These are phyloP conservation scores for Azolla pinnata DNA, from an alignment of 75 land plant genomes.

Conservation along the genomic window DNA sequence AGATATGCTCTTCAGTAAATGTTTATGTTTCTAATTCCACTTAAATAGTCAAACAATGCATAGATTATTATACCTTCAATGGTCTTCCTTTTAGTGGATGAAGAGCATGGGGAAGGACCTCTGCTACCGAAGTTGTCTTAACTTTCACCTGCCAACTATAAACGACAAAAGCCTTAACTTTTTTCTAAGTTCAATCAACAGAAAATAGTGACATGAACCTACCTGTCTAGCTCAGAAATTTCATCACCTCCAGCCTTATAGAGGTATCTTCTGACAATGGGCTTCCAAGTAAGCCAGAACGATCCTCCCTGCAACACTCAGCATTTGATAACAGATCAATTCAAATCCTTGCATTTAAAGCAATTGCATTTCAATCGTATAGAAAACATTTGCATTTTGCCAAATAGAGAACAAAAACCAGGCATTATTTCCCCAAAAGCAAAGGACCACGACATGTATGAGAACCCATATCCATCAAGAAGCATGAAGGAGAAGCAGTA, in stretches of 20 bases:
- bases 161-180: neutral
- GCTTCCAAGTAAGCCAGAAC: conserved; percentile 59
- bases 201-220: conserved; percentile 4
- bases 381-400: too few relatives aligned
- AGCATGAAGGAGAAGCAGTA: too few relatives aligned
- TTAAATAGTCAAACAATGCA: neutral
- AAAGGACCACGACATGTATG: too few relatives aligned
- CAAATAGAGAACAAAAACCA: too few relatives aligned
- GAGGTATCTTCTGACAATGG: conserved; percentile 55
- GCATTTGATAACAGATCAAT: too few relatives aligned
- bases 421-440: too few relatives aligned
- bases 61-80: too few relatives aligned
- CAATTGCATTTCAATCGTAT: too few relatives aligned
- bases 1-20: too few relatives aligned
- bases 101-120: conserved; percentile 54
- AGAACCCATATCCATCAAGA: too few relatives aligned
- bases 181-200: neutral
- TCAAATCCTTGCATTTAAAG: too few relatives aligned
- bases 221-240: conserved; percentile 63
- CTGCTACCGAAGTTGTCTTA: conserved; percentile 34
- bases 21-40: neutral
- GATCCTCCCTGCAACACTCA: conserved; percentile 52
- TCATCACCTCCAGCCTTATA: conserved; percentile 34
- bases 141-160: conserved; percentile 61
- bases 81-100: conserved; percentile 31